Evolutionary conservation across 352 stramenopile species (phyloP).

Genomic region (Phytophthora pseudosyringae): DNA sequence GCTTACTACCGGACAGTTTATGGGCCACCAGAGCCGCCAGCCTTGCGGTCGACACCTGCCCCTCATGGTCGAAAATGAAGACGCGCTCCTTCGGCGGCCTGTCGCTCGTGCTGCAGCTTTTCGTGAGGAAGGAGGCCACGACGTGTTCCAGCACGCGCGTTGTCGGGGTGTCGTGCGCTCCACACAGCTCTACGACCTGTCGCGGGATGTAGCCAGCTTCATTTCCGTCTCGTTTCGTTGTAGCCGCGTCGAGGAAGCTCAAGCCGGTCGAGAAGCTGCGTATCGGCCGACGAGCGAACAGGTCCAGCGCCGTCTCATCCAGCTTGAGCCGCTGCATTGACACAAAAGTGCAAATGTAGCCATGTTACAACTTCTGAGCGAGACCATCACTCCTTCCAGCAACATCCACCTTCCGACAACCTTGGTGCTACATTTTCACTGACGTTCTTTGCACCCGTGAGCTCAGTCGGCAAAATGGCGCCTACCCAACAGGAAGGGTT

Average conservation of each 20-base stretch:
- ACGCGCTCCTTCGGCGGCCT: constrained; percentile 46
- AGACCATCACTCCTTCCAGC: constrained; percentile 13
- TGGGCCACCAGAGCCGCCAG: constrained; percentile 14
- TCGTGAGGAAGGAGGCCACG: constrained; percentile 64
- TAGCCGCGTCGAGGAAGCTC: constrained; percentile 58
- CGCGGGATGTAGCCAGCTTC: constrained; percentile 54
- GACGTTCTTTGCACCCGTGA: not conserved
- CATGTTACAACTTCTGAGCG: constrained; percentile 3
- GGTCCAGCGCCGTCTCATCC: constrained; percentile 77
- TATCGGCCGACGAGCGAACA: constrained; percentile 64
- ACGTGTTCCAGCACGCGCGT: constrained; percentile 62
- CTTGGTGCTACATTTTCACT: constrained; percentile 2
- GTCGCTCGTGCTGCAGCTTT: constrained; percentile 26
- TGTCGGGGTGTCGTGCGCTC: constrained; percentile 44
- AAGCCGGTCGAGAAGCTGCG: constrained; percentile 64
- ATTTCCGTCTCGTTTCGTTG: constrained; percentile 21
- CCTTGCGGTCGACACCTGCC: constrained; percentile 35
- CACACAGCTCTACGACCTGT: constrained; percentile 69
- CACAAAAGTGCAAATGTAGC: constrained; percentile 29
- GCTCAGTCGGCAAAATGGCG: constrained; percentile 42
- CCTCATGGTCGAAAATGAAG: constrained; percentile 75
- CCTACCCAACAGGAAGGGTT: constrained; percentile 32
- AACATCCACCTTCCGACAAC: constrained; percentile 17
- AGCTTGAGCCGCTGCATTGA: constrained; percentile 34
- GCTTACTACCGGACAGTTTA: constrained; percentile 17